phyloP scores from a whole-genome alignment of 768 basidiomycete species.

The Psilocybe cyanescens region DNA sequence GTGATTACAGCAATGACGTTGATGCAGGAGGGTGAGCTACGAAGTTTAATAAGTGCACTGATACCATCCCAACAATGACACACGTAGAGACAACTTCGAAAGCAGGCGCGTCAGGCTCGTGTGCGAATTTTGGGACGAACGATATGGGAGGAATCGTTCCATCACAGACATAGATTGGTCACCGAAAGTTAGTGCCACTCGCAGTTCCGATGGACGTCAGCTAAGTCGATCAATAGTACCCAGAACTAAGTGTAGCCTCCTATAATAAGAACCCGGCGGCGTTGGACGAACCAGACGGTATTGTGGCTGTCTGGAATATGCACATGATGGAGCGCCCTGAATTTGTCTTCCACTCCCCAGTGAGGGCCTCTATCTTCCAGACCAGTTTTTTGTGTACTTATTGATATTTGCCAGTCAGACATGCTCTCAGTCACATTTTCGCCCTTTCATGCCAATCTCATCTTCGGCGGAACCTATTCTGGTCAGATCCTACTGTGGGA shows the following conservation, averaged over 20 bases:
- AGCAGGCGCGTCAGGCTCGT: background rate
- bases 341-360: constrained; percentile 98
- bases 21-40: background rate
- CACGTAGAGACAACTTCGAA: background rate
- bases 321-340: constrained; percentile 95
- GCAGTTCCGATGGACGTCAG: too few relatives aligned
- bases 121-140: constrained; percentile 43
- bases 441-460: constrained; percentile 95
- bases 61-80: background rate
- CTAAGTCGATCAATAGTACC: constrained; percentile 60
- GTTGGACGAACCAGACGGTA: constrained; percentile 94
- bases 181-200: constrained; percentile 67
- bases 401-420: constrained; percentile 70
- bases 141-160: constrained; percentile 89
- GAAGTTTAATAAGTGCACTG: background rate
- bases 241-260: constrained; percentile 92
- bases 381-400: background rate
- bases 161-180: constrained; percentile 99
- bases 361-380: constrained; percentile 38
- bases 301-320: constrained; percentile 97
- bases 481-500: constrained; percentile 99
- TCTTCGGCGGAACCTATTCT: constrained; percentile 99
- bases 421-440: constrained; percentile 97
- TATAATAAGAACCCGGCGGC: constrained; percentile 98
- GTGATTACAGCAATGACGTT: background rate